phyloP scores from a whole-genome alignment of 495 filamentous ascomycete species.

The Thermothielavioides terrestris region DNA sequence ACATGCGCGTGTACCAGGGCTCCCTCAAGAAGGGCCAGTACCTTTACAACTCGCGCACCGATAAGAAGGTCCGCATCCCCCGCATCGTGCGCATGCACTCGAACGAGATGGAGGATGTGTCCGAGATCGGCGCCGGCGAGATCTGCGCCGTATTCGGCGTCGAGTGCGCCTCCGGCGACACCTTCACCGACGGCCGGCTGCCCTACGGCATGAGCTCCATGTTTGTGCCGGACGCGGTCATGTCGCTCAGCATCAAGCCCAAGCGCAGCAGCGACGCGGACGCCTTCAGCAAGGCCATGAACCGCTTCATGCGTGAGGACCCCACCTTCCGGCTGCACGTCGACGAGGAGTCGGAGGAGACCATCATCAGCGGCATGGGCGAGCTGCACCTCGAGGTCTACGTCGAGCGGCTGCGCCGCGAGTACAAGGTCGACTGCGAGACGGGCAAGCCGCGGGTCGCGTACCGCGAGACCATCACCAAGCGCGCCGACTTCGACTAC shows the following conservation, averaged over 20 bases:
- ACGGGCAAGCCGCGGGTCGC: conserved; percentile 97
- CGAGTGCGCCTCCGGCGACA: conserved; percentile 96
- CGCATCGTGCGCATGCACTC: conserved; percentile 99
- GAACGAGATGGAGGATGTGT: conserved; percentile 97
- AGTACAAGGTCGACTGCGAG: conserved; percentile 90
- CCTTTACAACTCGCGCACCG: conserved; percentile 85
- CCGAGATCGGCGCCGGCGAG: conserved; percentile 87
- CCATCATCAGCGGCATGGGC: conserved; percentile 98
- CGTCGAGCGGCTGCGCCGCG: conserved; percentile 93
- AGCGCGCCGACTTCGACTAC: conserved; percentile 76
- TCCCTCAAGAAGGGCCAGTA: conserved; percentile 76
- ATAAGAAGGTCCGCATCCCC: conserved; percentile 95
- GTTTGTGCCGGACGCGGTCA: conserved; percentile 98
- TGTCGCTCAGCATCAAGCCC: conserved; percentile 93
- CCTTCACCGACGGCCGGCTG: conserved; percentile 91
- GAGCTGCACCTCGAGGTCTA: conserved; percentile 97
- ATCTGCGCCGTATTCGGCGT: conserved; percentile 98
- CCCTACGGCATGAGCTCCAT: conserved; percentile 96
- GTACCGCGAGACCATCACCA: conserved; percentile 87
- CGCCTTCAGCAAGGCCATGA: conserved; percentile 98
- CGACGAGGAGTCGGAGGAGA: conserved; percentile 84
- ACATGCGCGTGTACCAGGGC: conserved; percentile 98
- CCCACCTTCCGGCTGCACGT: conserved; percentile 94
- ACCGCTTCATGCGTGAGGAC: conserved; percentile 96
- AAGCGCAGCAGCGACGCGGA: conserved; percentile 86